These are phyloP conservation scores for Magnolia kwangsiensis DNA, from an alignment of 164 flowering plant species.

Conservation along the genomic window DNA sequence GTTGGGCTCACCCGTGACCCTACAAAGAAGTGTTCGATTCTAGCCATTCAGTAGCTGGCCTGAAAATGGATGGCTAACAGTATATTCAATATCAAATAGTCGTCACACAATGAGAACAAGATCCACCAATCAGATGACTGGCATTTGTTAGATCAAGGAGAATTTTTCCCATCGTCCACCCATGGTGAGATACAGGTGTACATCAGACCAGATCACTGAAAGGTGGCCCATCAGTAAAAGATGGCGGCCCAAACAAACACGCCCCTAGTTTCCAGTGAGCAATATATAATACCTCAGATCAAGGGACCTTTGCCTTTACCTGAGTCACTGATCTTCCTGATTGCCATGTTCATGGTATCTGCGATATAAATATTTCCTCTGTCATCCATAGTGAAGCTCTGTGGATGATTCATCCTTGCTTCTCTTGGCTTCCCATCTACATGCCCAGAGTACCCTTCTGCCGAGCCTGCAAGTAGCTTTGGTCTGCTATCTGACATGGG, in stretches of 20 bases:
- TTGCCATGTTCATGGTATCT: slow-evolving; percentile 65
- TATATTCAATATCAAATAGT: too few relatives aligned
- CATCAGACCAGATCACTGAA: background rate
- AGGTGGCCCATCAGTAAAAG: background rate
- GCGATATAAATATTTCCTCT: slow-evolving; percentile 68
- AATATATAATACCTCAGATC: background rate
- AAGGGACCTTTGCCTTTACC: slow-evolving; percentile 30
- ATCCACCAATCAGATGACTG: too few relatives aligned
- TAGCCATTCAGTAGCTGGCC: background rate
- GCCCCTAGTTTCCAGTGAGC: background rate
- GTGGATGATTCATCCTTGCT: slow-evolving; percentile 87
- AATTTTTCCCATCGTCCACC: background rate
- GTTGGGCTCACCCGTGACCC: background rate
- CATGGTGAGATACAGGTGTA: background rate
- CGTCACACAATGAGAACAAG: too few relatives aligned
- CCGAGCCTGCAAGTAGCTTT: slow-evolving; percentile 77
- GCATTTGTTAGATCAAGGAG: too few relatives aligned
- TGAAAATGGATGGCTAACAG: background rate
- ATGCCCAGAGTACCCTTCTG: slow-evolving; percentile 88
- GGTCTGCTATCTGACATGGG: slow-evolving; percentile 75
- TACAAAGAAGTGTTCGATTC: background rate
- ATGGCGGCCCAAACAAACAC: background rate
- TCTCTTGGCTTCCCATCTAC: slow-evolving; percentile 91
- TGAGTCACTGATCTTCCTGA: slow-evolving; percentile 64
- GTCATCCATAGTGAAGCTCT: slow-evolving; percentile 81